Conservation (phyloP, 78 protist genomes). For the Dictyostelium purpureum region DNA sequence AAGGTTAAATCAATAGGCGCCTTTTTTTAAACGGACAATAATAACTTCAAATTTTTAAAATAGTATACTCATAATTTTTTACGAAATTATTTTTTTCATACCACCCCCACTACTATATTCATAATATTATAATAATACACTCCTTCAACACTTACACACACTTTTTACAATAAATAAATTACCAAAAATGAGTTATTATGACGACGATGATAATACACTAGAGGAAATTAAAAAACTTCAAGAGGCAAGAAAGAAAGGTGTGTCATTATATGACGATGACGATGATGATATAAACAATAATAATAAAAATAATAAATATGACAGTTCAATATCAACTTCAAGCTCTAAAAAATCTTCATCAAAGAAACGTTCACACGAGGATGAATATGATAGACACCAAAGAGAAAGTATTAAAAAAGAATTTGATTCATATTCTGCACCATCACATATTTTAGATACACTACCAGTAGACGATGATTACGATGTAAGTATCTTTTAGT, state of each 20-base stretch:
- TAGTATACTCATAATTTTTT: too few relatives aligned
- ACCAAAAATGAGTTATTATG: not conserved
- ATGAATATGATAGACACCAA: not conserved
- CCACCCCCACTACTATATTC: too few relatives aligned
- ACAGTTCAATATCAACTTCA: not conserved
- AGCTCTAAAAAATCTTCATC: not conserved
- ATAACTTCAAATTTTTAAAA: too few relatives aligned
- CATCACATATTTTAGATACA: slow-evolving; percentile 40
- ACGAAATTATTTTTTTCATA: too few relatives aligned
- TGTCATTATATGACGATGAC: not conserved
- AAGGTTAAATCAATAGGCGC: too few relatives aligned
- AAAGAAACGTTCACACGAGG: not conserved
- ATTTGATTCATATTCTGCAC: slow-evolving; percentile 64
- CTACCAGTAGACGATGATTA: slow-evolving; percentile 40
- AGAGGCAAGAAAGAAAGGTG: slow-evolving; percentile 26
- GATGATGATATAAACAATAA: too few relatives aligned
- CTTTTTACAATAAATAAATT: too few relatives aligned
- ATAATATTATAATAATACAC: too few relatives aligned
- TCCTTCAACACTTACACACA: not conserved
- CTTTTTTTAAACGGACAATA: too few relatives aligned
- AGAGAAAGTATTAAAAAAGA: not conserved
- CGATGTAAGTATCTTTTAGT: slow-evolving; percentile 3
- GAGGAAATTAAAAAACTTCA: slow-evolving; percentile 38
- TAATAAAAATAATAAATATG: not conserved
- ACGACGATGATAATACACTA: slow-evolving; percentile 10